Conservation (phyloP, 805 yeast genomes). For the Scheffersomyces amazonensis region DNA sequence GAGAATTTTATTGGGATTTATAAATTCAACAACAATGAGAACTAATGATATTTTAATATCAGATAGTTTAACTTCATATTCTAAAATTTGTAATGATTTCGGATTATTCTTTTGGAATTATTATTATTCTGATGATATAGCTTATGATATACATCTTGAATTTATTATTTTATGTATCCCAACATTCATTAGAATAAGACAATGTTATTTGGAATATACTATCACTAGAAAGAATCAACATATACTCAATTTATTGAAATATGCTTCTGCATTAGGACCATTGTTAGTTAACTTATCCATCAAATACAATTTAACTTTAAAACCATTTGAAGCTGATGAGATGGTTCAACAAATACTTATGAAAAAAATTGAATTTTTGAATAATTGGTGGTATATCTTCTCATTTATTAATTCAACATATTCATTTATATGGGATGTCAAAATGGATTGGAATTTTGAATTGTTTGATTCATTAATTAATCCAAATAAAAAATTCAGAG, state of each 20-base stretch:
- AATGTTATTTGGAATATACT: conserved; percentile 71
- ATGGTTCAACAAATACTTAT: conserved; percentile 10
- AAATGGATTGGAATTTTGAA: conserved; percentile 82
- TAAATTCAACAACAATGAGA: conserved; percentile 54
- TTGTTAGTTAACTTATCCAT: conserved; percentile 24
- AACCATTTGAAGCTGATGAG: conserved; percentile 9
- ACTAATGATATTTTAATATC: conserved; percentile 79
- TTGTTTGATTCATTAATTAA: conserved; percentile 36
- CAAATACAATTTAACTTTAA: conserved; percentile 12
- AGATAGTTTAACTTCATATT: conserved; percentile 81
- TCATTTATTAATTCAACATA: conserved; percentile 66
- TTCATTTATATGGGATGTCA: conserved; percentile 85
- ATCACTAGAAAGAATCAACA: conserved; percentile 52
- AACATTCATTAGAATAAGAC: conserved; percentile 70
- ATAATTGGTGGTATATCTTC: conserved; percentile 42
- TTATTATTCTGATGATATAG: conserved; percentile 29
- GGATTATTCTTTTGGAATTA: conserved; percentile 50
- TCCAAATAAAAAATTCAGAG: conserved; percentile 8
- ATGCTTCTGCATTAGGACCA: conserved; percentile 54
- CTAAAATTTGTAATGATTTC: conserved; percentile 73
- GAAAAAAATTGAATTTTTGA: conserved; percentile 15
- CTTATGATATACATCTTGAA: conserved; percentile 30
- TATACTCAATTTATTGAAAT: conserved; percentile 71
- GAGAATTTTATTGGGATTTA: conserved; percentile 56
- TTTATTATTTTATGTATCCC: conserved; percentile 50